Conservation (phyloP, 1,284 basidiomycete species). For the Ustilago shanxiensis region DNA sequence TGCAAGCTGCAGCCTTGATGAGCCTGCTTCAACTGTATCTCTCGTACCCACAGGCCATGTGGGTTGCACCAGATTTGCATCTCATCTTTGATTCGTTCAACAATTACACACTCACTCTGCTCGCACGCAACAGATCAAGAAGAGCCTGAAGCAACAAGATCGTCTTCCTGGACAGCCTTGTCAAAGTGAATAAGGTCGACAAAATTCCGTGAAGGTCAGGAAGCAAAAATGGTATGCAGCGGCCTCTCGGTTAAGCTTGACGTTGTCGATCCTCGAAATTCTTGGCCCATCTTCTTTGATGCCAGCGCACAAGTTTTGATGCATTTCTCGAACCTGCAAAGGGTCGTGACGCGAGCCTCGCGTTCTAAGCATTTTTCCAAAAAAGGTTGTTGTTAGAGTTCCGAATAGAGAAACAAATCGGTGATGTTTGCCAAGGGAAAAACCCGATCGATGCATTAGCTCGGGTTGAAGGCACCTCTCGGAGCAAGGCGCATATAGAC, state of each 20-base stretch:
- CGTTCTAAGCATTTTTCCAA: not conserved
- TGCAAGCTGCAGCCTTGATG: no score
- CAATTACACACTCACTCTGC: no score
- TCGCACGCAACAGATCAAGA: no score
- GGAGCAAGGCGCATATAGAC: conserved; percentile 3
- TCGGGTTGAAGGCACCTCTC: no score
- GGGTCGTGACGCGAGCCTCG: not conserved
- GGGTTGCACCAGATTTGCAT: not conserved
- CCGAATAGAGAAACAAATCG: no score
- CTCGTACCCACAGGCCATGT: no score
- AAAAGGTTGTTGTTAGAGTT: not conserved
- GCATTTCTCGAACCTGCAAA: not conserved
- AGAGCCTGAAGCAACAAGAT: no score
- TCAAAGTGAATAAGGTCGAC: not conserved
- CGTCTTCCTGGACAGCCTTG: not conserved
- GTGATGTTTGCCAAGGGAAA: not conserved
- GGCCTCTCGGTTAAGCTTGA: conserved; percentile 5
- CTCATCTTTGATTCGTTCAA: no score
- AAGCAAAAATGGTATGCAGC: not conserved
- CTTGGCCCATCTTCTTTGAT: conserved; percentile 8
- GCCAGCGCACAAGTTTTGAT: not conserved
- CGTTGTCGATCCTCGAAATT: conserved; percentile 8
- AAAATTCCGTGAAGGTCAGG: no score
- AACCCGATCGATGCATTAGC: not conserved
- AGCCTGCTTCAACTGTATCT: no score